Conservation (phyloP, 257 asterid species). For the Orobanche coerulescens region DNA sequence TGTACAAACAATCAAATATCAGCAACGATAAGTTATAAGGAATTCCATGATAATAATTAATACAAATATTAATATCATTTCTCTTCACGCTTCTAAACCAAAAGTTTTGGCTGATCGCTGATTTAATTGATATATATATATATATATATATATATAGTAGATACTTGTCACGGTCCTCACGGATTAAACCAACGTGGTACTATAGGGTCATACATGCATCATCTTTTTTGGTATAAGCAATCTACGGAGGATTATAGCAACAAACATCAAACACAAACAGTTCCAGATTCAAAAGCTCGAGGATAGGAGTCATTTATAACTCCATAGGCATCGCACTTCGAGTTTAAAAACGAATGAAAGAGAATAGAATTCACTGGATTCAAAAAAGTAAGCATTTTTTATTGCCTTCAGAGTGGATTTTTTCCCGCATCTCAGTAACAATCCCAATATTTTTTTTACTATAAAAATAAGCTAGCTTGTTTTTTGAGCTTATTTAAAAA, state of each 20-base stretch:
- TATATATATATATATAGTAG: too few species aligned
- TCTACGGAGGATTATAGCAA: background rate
- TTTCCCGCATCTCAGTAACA: too few species aligned
- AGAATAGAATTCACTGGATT: too few species aligned
- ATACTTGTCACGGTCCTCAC: background rate
- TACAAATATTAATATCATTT: background rate
- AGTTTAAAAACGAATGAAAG: background rate
- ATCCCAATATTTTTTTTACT: too few species aligned
- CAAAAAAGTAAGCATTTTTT: too few species aligned
- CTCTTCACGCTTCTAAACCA: background rate
- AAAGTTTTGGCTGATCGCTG: background rate
- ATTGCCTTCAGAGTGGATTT: background rate
- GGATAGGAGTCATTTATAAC: background rate
- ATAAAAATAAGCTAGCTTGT: too few species aligned
- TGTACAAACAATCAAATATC: constrained; percentile 23
- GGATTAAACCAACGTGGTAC: too few species aligned
- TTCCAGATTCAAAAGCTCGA: background rate
- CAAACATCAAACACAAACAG: background rate
- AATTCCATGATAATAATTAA: background rate
- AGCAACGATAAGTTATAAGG: background rate
- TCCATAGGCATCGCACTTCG: background rate
- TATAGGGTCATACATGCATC: background rate
- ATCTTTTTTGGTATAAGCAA: background rate
- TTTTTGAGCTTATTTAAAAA: too few species aligned
- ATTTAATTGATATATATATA: background rate